Conservation (phyloP, 2,329 filamentous ascomycete genomes). For the Davidsoniella neocaledoniae region DNA sequence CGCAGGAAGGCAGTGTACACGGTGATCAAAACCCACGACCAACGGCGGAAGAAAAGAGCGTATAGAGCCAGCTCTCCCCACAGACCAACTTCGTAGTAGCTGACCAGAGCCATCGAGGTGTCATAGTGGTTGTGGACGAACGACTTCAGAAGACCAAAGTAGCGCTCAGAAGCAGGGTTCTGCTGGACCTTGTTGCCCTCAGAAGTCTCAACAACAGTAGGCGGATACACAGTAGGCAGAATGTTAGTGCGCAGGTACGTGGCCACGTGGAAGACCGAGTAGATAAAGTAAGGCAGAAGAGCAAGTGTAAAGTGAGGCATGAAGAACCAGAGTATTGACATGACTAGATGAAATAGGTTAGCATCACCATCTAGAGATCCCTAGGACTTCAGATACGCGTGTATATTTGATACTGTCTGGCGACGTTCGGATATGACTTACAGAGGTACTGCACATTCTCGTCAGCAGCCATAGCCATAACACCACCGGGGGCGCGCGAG, state of each 20-base stretch:
- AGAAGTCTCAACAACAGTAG: slow-evolving; percentile 35
- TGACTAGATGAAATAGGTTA: slow-evolving; percentile 8
- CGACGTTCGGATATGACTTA: slow-evolving; percentile 32
- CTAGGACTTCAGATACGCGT: too few species aligned
- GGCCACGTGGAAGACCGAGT: slow-evolving; percentile 95
- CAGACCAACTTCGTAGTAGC: slow-evolving; percentile 70
- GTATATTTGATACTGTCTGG: background rate
- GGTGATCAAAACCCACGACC: slow-evolving; percentile 73
- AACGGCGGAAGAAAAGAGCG: slow-evolving; percentile 73
- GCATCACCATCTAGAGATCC: background rate
- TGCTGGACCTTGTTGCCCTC: slow-evolving; percentile 35
- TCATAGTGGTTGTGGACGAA: slow-evolving; percentile 99
- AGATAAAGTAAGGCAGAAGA: slow-evolving; percentile 85
- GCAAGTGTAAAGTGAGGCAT: slow-evolving; percentile 78
- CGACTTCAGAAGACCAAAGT: slow-evolving; percentile 58
- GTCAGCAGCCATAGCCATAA: slow-evolving; percentile 55
- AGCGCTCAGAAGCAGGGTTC: slow-evolving; percentile 19
- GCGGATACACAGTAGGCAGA: slow-evolving; percentile 68
- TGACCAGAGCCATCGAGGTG: slow-evolving; percentile 82
- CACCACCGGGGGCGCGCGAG: slow-evolving; percentile 40
- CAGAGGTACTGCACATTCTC: slow-evolving; percentile 97
- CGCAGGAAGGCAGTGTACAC: slow-evolving; percentile 89
- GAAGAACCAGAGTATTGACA: slow-evolving; percentile 81
- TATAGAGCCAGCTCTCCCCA: slow-evolving; percentile 71
- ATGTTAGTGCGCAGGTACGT: slow-evolving; percentile 91